phyloP scores from a whole-genome alignment of 1,284 basidiomycete genomes.

The Pseudozyma thailandica region DNA sequence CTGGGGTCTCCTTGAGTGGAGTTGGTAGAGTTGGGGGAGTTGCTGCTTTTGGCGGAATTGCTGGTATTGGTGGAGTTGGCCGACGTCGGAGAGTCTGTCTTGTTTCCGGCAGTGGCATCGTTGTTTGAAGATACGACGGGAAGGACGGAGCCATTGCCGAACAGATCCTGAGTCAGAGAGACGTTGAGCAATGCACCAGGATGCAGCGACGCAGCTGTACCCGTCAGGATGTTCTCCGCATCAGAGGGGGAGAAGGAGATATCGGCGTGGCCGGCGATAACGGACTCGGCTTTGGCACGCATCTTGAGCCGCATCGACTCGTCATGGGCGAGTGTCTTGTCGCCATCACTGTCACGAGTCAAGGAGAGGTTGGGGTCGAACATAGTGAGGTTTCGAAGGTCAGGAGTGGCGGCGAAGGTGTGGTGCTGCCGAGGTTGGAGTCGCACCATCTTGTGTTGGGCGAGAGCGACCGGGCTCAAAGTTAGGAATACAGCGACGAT shows the following conservation, averaged over 20 bases:
- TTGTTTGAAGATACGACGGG: slow-evolving; percentile 4
- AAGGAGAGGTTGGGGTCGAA: slow-evolving; percentile 16
- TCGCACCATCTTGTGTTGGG: slow-evolving; percentile 12
- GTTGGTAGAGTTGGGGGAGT: not conserved
- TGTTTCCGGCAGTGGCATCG: not conserved
- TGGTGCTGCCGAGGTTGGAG: slow-evolving; percentile 2
- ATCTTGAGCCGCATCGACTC: slow-evolving; percentile 32
- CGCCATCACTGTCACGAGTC: slow-evolving; percentile 17
- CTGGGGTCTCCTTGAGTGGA: not conserved
- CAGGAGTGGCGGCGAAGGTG: not conserved
- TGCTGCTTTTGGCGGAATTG: not conserved
- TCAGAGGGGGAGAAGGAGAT: slow-evolving; percentile 6
- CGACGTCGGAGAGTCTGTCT: too few species aligned
- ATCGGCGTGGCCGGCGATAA: slow-evolving; percentile 21
- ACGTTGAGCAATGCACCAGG: slow-evolving; percentile 22
- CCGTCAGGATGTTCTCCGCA: slow-evolving; percentile 21
- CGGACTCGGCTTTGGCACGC: slow-evolving; percentile 24
- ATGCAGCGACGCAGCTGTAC: slow-evolving; percentile 12
- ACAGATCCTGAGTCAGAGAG: slow-evolving; percentile 31
- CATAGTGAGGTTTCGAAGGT: not conserved
- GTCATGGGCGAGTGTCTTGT: slow-evolving; percentile 5
- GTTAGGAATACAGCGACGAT: not conserved
- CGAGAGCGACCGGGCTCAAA: not conserved
- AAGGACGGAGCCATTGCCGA: slow-evolving; percentile 13
- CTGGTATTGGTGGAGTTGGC: not conserved